These are phyloP conservation scores for Immersiella caudata DNA, from an alignment of 495 filamentous ascomycete species.

Conservation along the genomic window DNA sequence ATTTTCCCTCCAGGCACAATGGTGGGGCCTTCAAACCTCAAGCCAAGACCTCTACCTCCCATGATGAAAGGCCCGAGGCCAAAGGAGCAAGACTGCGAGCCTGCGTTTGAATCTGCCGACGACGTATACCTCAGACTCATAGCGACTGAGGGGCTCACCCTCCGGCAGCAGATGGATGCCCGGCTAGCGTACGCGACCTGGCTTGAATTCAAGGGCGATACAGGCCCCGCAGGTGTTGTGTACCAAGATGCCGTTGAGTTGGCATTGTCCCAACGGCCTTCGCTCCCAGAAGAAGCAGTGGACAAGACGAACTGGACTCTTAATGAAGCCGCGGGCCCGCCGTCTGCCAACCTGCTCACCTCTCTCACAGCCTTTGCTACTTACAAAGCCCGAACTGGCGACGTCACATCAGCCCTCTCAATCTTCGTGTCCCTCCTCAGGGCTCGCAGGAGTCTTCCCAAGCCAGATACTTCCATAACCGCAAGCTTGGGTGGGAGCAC, in stretches of 20 bases:
- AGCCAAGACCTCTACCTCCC: conserved; percentile 69
- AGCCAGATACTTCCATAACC: conserved; percentile 10
- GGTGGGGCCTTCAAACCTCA: conserved; percentile 79
- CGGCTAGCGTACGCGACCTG: conserved; percentile 80
- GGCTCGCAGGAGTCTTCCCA: conserved; percentile 58
- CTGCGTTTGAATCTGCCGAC: conserved; percentile 64
- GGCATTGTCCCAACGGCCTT: conserved; percentile 30
- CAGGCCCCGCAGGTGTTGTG: conserved; percentile 33
- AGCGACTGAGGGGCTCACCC: conserved; percentile 72
- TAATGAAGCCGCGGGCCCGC: conserved; percentile 49
- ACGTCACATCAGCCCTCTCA: conserved; percentile 70
- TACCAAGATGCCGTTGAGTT: conserved; percentile 37
- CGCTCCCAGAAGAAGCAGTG: conserved; percentile 50
- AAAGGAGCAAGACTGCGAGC: conserved; percentile 70
- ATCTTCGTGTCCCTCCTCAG: conserved; percentile 84
- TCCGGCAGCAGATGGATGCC: conserved; percentile 73
- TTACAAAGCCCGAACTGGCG: conserved; percentile 68
- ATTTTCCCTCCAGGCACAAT: conserved; percentile 71
- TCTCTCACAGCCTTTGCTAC: conserved; percentile 77
- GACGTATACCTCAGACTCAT: conserved; percentile 77
- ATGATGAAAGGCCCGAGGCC: conserved; percentile 57
- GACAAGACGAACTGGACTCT: conserved; percentile 65
- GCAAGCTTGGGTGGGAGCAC: background rate
- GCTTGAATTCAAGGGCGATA: conserved; percentile 72
- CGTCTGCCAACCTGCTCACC: conserved; percentile 71